Evolutionary conservation across 768 basidiomycete species (phyloP).

Genomic region (Mycena metata): DNA sequence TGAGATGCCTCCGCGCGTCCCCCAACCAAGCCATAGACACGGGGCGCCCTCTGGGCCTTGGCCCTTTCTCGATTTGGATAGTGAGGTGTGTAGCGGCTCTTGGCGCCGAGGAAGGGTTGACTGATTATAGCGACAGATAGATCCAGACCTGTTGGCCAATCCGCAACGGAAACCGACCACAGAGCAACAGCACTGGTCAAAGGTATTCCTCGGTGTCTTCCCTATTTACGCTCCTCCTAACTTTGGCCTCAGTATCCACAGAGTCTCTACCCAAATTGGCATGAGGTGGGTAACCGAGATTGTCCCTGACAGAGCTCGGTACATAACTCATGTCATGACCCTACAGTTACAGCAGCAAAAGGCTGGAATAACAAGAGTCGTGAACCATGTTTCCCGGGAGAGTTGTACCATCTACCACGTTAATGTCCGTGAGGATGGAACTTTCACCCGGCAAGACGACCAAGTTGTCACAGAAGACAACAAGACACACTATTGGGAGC

Average conservation of each 20-base stretch:
- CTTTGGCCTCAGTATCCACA: conserved; percentile 63
- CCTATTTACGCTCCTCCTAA: conserved; percentile 4
- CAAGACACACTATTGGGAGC: conserved; percentile 51
- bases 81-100: conserved; percentile 35
- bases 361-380: conserved; percentile 51
- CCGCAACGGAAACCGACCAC: conserved; percentile 13
- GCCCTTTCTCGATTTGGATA: conserved; percentile 57
- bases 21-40: conserved; percentile 48
- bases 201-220: not conserved
- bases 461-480: conserved; percentile 41
- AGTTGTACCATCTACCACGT: conserved; percentile 53
- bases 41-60: conserved; percentile 57
- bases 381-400: conserved; percentile 40
- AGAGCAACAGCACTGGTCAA: conserved; percentile 25
- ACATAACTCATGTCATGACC: too few relatives aligned
- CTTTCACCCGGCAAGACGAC: conserved; percentile 44
- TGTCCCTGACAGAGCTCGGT: too few relatives aligned
- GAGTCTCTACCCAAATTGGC: conserved; percentile 70
- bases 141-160: conserved; percentile 35
- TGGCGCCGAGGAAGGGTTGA: not conserved
- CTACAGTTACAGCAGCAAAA: conserved; percentile 61
- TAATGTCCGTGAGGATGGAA: conserved; percentile 54
- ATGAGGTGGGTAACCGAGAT: too few relatives aligned
- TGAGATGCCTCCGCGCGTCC: conserved; percentile 37
- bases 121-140: conserved; percentile 34